Evolutionary conservation across 495 filamentous ascomycete genomes (phyloP).

Genomic region (Neurospora sp.): DNA sequence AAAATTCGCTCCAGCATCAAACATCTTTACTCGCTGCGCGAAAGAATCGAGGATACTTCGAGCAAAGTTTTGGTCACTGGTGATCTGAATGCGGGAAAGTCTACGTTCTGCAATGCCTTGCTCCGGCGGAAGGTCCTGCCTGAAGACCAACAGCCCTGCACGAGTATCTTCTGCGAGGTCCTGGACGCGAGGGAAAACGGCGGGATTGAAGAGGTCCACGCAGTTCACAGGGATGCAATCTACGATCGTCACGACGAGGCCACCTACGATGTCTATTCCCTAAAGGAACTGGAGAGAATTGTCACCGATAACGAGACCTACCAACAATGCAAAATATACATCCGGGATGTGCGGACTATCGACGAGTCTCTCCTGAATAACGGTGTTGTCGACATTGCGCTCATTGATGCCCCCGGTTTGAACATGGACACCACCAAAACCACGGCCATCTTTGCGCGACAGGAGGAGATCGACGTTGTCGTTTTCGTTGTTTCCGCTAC

Average conservation of each 20-base stretch:
- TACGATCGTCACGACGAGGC: conserved; percentile 89
- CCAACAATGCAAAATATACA: conserved; percentile 92
- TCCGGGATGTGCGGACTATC: conserved; percentile 82
- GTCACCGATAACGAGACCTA: conserved; percentile 80
- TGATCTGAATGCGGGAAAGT: conserved; percentile 95
- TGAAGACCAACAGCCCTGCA: conserved; percentile 98
- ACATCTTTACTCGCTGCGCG: conserved; percentile 75
- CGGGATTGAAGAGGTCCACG: conserved; percentile 89
- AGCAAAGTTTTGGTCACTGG: conserved; percentile 98
- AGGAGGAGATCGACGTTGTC: conserved; percentile 98
- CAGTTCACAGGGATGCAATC: conserved; percentile 64
- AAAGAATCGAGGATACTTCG: conserved; percentile 92
- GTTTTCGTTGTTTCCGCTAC: conserved; percentile 96
- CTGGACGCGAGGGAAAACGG: conserved; percentile 84
- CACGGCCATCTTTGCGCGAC: conserved; percentile 88
- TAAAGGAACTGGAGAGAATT: conserved; percentile 74
- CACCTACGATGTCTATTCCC: conserved; percentile 76
- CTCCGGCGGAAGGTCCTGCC: conserved; percentile 85
- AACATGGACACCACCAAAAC: conserved; percentile 96
- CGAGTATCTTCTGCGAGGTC: conserved; percentile 96
- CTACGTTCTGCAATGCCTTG: conserved; percentile 95
- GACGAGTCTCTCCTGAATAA: conserved; percentile 95
- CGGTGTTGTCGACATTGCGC: conserved; percentile 92
- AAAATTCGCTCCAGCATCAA: conserved; percentile 89
- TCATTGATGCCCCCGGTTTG: conserved; percentile 92